Conservation (phyloP, 2,329 filamentous ascomycete genomes). For the Diaporthe batatas region DNA sequence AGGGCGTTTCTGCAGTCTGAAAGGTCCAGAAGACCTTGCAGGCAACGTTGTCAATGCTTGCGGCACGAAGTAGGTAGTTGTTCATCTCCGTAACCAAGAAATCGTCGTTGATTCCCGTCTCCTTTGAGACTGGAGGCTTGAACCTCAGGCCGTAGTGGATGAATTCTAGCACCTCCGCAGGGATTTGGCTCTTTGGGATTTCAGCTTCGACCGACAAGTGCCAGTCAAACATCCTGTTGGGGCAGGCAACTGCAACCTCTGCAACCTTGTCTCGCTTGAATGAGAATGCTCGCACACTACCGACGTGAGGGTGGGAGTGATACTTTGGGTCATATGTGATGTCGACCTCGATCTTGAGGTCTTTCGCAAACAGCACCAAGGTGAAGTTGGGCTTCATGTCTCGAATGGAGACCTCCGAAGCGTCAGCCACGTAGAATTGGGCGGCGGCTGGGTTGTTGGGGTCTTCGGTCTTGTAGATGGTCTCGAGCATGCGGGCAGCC, state of each 20-base stretch:
- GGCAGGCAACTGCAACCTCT: constrained; percentile 50
- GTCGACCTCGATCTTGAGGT: constrained; percentile 45
- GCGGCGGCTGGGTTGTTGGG: background rate
- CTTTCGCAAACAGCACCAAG: constrained; percentile 43
- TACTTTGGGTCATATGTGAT: constrained; percentile 29
- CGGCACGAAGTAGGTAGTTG: constrained; percentile 11
- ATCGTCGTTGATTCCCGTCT: constrained; percentile 1
- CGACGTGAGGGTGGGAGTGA: background rate
- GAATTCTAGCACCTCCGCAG: constrained; percentile 46
- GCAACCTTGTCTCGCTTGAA: constrained; percentile 41
- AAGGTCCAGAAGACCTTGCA: constrained; percentile 53
- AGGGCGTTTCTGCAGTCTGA: constrained; percentile 49
- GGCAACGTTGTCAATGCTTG: constrained; percentile 48
- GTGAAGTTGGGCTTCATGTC: constrained; percentile 40
- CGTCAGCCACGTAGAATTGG: constrained; percentile 9
- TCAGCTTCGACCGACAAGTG: constrained; percentile 50
- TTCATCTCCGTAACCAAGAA: constrained; percentile 20
- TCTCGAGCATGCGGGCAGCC: constrained; percentile 28
- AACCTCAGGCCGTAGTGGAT: constrained; percentile 45
- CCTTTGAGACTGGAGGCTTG: constrained; percentile 28
- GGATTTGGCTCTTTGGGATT: constrained; percentile 44
- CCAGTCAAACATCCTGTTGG: constrained; percentile 56
- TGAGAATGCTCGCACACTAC: constrained; percentile 26
- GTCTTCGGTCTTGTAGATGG: constrained; percentile 37
- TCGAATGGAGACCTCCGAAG: constrained; percentile 9